A percentile compares a stretch with the other conserved stretches of the same genome.
Evolutionary conservation across 805 yeast species (phyloP).

Genomic region (Candida nonsorbophila): DNA sequence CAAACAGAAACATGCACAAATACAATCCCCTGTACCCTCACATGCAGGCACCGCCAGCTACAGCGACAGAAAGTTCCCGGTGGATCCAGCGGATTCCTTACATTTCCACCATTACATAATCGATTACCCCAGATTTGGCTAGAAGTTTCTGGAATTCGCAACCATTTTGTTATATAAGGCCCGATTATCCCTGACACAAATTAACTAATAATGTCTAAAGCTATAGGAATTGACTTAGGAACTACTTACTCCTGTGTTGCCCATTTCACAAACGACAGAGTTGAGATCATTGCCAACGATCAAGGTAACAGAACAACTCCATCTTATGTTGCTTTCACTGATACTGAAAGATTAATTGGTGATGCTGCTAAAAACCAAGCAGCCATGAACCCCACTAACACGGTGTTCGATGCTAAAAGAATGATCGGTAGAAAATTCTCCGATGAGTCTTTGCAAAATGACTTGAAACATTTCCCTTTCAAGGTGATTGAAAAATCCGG

Average conservation of each 20-base stretch:
- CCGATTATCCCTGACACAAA: no score
- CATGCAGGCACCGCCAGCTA: no score
- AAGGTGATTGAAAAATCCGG: constrained; percentile 71
- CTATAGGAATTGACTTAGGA: constrained; percentile 90
- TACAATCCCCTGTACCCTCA: no score
- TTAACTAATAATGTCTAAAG: constrained; percentile 20
- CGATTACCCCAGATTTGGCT: no score
- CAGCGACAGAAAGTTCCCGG: no score
- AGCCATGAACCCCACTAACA: constrained; percentile 91
- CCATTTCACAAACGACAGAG: constrained; percentile 61
- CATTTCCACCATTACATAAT: no score
- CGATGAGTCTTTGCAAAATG: constrained; percentile 75
- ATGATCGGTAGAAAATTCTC: constrained; percentile 77
- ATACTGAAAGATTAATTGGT: constrained; percentile 90
- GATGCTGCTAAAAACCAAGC: constrained; percentile 99
- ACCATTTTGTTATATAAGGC: no score
- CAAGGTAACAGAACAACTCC: constrained; percentile 99
- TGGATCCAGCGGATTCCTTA: no score
- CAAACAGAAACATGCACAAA: no score
- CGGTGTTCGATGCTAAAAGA: constrained; percentile 94
- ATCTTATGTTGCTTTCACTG: constrained; percentile 94
- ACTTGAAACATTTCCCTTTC: constrained; percentile 87
- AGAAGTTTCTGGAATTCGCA: no score
- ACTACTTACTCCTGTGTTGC: constrained; percentile 98
- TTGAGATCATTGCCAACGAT: constrained; percentile 93